phyloP scores from a whole-genome alignment of 2,329 filamentous ascomycete genomes.

The Apiospora arundinis region DNA sequence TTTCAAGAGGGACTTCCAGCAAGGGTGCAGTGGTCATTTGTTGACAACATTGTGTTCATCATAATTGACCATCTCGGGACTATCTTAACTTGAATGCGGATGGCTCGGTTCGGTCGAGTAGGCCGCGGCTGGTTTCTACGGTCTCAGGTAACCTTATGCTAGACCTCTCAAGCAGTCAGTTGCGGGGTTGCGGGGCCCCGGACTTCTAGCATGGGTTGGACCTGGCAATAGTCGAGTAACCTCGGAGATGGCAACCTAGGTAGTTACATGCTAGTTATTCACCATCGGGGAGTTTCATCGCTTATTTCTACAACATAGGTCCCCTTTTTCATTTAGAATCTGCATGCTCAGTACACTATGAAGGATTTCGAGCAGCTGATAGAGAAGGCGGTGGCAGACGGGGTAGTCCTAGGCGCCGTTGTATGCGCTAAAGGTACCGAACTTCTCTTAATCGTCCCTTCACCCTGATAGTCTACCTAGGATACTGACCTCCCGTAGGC shows the following conservation, averaged over 20 bases:
- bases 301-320: background rate
- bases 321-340: no score
- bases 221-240: background rate
- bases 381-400: slow-evolving; percentile 26
- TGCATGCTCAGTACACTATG: slow-evolving; percentile 22
- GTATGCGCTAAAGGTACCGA: slow-evolving; percentile 27
- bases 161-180: no score
- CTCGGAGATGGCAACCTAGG: background rate
- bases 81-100: no score
- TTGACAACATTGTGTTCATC: no score
- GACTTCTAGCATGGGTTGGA: background rate
- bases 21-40: no score
- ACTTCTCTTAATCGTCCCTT: background rate
- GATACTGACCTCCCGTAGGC: slow-evolving; percentile 23
- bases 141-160: no score
- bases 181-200: background rate
- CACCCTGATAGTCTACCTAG: no score
- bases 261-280: background rate
- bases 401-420: slow-evolving; percentile 27
- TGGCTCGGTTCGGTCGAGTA: no score
- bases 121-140: no score
- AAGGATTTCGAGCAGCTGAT: slow-evolving; percentile 26
- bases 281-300: background rate
- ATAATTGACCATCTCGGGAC: no score
- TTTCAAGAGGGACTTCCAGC: no score